Evolutionary conservation across 179 eudicot genomes (phyloP).

Genomic region (Amaranthus tricolor): DNA sequence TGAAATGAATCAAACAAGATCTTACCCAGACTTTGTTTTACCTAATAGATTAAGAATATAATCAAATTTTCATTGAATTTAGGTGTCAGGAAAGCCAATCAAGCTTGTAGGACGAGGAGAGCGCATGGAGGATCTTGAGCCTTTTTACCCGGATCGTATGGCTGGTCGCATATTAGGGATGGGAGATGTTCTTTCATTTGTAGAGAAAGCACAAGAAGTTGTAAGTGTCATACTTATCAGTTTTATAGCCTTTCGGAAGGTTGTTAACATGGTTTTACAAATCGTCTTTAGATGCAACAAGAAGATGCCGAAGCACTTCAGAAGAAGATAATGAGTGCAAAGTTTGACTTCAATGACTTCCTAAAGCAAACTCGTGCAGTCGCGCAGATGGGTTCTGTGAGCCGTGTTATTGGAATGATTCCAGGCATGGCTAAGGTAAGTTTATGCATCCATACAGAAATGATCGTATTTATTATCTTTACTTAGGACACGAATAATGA

Average conservation of each 20-base stretch:
- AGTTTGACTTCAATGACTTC: slow-evolving; percentile 94
- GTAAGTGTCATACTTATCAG: slow-evolving; percentile 48
- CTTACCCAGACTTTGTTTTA: too few relatives aligned
- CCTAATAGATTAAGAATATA: neutral
- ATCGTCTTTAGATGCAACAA: slow-evolving; percentile 70
- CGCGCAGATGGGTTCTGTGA: slow-evolving; percentile 97
- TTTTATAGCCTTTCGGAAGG: neutral
- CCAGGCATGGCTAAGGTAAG: slow-evolving; percentile 99
- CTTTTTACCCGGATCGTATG: slow-evolving; percentile 98
- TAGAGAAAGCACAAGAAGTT: slow-evolving; percentile 97
- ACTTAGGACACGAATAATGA: slow-evolving; percentile 15
- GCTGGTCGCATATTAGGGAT: slow-evolving; percentile 97
- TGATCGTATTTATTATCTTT: neutral
- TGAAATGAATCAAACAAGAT: too few relatives aligned
- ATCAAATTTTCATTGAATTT: slow-evolving; percentile 18
- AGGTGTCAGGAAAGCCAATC: slow-evolving; percentile 99
- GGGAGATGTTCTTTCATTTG: slow-evolving; percentile 99
- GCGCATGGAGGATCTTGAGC: slow-evolving; percentile 98
- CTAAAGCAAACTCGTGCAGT: slow-evolving; percentile 95
- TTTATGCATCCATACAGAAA: neutral
- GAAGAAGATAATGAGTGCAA: slow-evolving; percentile 95
- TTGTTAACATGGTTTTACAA: slow-evolving; percentile 13
- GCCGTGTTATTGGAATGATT: slow-evolving; percentile 98
- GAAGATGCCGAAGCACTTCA: slow-evolving; percentile 95
- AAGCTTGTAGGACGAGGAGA: slow-evolving; percentile 98